Base-by-base conservation (phyloP, 2,329 filamentous ascomycete species). In the Botryosphaeria agaves region DNA sequence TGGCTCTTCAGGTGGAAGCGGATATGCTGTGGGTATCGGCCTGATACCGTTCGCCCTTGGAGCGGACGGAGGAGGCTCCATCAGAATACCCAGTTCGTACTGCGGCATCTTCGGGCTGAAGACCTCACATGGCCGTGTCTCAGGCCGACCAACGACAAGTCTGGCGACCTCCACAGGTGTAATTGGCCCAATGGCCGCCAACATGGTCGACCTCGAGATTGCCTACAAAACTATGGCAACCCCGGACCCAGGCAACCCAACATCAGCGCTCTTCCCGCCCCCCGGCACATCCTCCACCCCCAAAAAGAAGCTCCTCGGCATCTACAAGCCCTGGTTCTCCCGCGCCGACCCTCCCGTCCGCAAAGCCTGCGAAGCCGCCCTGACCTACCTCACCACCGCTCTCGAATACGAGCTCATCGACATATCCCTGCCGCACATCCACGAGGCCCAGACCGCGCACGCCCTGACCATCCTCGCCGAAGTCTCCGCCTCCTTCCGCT, bases 101-200 rank as follows among this genome's bases (percentile, higher is more conserved):
- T 89, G 81, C 48, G 81, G 82, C 29, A 57, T 82, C 14, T 92
- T 77, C 52, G 83, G 83, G 2, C 62, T 93, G 34, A 92, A 93
- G 52, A 62, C 81, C 1, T 75, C 71, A 0, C 77, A 89, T 46
- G 69, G 76, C 44, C 74, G 83, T 21, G 66, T 79, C 5, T 66
- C 67, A 26, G 61, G 37, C 29, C 58, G 61, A 3, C 77, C 77
- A 0, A 65, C 69, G 1, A 52, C 61, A 9, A 69, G 69, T 34
- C 61, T 72, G 30, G 67, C 66, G 16, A 61, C 64, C 19, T 76
- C 68, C 0, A 73, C 72, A 19, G 70, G 67, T 33, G 76, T 89
- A 11, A 60, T 69, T 5, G 81, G 82, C 0, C 84, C 85, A 5
- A 67, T 93, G 43, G 77, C 81, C 11, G 66, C 71, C 28, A 87